Evolutionary conservation across 208 protist species (phyloP).

Genomic region (Acanthamoeba culbertsoni): DNA sequence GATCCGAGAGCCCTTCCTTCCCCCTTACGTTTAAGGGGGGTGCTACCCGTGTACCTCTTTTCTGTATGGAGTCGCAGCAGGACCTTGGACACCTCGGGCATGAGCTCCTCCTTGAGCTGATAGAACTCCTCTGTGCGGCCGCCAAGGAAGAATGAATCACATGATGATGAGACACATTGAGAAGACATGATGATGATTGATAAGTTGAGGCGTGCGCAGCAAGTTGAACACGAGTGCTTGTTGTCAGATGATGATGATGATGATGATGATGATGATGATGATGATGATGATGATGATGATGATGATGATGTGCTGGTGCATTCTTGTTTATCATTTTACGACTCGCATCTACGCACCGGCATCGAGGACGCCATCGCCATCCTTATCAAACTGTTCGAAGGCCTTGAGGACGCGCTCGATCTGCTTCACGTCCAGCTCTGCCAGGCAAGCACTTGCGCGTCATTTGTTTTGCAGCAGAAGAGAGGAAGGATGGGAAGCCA

Average conservation of each 20-base stretch:
- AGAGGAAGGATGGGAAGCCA: neutral
- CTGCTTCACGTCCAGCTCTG: neutral
- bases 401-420: neutral
- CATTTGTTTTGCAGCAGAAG: no score
- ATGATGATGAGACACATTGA: no score
- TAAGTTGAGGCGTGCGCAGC: no score
- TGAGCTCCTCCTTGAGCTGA: neutral
- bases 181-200: no score
- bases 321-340: neutral
- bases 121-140: conserved; percentile 4
- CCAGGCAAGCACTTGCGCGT: neutral
- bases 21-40: neutral
- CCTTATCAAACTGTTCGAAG: neutral
- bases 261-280: no score
- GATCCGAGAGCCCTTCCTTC: no score
- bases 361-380: neutral
- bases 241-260: no score
- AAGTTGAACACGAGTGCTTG: no score
- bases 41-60: neutral
- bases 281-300: neutral
- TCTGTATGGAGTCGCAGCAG: neutral
- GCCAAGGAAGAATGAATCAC: no score
- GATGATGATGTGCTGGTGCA: neutral
- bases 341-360: neutral
- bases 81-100: neutral